These are phyloP conservation scores for Alternaria longipes DNA, from an alignment of 2,329 filamentous ascomycete genomes.

Conservation along the genomic window DNA sequence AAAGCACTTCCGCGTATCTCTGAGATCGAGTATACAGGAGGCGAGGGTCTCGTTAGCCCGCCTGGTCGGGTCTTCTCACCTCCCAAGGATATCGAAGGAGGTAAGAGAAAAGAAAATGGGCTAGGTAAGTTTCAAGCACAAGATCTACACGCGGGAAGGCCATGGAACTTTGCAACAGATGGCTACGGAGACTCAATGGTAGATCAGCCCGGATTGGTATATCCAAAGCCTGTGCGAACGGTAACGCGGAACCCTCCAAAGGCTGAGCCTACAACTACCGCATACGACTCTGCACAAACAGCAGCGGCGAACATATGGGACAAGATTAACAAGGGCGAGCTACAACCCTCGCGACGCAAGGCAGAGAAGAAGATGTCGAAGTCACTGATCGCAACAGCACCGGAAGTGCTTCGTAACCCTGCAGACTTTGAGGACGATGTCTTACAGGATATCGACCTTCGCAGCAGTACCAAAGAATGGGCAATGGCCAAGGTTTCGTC, in stretches of 20 bases:
- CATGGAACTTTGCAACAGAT: background rate
- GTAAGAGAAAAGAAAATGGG: background rate
- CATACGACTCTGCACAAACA: background rate
- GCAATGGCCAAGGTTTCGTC: background rate
- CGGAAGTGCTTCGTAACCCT: background rate
- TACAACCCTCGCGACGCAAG: background rate
- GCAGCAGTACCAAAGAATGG: slow-evolving; percentile 2
- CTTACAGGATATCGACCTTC: background rate
- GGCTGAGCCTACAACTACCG: background rate
- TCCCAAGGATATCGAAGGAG: background rate
- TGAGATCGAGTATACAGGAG: background rate
- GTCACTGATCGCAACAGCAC: background rate
- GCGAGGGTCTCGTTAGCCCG: slow-evolving; percentile 6
- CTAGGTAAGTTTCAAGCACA: background rate
- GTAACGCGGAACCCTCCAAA: background rate
- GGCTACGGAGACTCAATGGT: background rate
- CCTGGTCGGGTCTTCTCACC: background rate
- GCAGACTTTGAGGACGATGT: background rate
- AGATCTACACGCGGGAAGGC: background rate
- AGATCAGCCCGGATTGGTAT: background rate
- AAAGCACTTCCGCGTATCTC: background rate
- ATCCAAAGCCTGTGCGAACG: background rate
- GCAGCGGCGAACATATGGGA: background rate
- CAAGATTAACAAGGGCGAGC: background rate
- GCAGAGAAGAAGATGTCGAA: background rate